Evolutionary conservation across 176 grass and related monocot species (phyloP), one percentile per base, ranked within the genome.

Genomic region (Avena insularis): DNA sequence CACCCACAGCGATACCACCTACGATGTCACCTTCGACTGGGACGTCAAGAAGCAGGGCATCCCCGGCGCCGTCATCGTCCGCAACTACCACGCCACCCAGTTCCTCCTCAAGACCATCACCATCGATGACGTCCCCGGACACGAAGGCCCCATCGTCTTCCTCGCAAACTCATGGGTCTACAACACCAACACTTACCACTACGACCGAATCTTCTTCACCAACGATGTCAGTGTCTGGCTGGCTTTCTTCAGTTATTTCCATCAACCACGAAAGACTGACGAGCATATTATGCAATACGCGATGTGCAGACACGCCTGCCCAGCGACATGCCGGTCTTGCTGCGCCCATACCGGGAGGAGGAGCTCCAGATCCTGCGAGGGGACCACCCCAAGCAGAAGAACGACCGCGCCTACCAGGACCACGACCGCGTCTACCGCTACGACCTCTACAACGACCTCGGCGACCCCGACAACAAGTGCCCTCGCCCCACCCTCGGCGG

Each of bases 111-210:
- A 84, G 47, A 79, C 61, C 36, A 25, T 89, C 14, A 84, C 80
- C 35, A 40, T 89, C 9, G 87, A 84, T 11, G 17, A 51, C 9
- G 75, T 84, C 35, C 81, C 40, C 2, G 87, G 87, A 15, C 54
- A 79, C 20, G 4, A 49, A 8, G 73, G 87, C 23, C 12, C 71
- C 12, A 13, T 88, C 43, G 55, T 78, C 64, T 88, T 88, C 80
- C 33, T 48, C 50, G 82, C 80, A 63, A 69, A 83, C 61, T 88
- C 87, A 0, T 88, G 81, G 87, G 81, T 88, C 23, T 88, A 88
- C 51, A 81, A 23, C 20, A 46, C 87, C n/a, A 14, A n/a, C 49
- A 83, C 60, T 16, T 78, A 74, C 71, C 71, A 31, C 63, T 79
- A 83, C 80, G 23, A 72, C 23, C 87, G 87, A 6, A 8, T 89